Conservation (phyloP, 495 filamentous ascomycete genomes). For the Penicillium fimorum region DNA sequence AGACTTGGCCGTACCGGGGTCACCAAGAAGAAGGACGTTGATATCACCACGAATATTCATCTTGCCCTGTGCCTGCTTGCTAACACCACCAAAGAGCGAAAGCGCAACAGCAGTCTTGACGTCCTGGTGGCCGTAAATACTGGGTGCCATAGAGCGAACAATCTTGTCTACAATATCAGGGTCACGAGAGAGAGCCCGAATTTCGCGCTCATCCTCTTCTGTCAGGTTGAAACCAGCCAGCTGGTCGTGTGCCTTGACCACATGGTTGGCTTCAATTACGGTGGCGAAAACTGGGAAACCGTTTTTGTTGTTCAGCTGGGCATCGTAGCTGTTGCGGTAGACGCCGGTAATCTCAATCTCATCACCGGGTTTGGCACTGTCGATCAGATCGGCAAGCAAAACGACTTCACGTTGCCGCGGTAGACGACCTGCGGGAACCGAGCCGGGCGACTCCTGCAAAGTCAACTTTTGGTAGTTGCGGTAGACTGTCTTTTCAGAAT, state of each 20-base stretch:
- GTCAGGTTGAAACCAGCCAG: conserved; percentile 95
- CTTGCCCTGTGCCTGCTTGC: conserved; percentile 82
- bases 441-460: conserved; percentile 95
- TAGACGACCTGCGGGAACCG: conserved; percentile 92
- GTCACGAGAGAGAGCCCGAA: conserved; percentile 81
- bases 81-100: conserved; percentile 92
- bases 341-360: conserved; percentile 97
- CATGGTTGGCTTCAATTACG: conserved; percentile 94
- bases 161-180: conserved; percentile 94
- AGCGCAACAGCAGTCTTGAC: conserved; percentile 97
- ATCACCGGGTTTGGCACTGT: conserved; percentile 94
- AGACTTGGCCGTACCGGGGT: conserved; percentile 97
- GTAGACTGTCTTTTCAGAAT: conserved; percentile 98
- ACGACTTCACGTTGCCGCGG: conserved; percentile 95
- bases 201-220: conserved; percentile 91
- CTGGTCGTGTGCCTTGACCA: conserved; percentile 96
- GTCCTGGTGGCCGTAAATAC: conserved; percentile 95
- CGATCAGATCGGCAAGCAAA: conserved; percentile 95
- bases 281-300: conserved; percentile 99
- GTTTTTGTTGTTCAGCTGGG: conserved; percentile 96
- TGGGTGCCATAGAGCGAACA: conserved; percentile 89
- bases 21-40: conserved; percentile 94
- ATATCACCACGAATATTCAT: conserved; percentile 95
- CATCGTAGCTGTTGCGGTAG: conserved; percentile 98
- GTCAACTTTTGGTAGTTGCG: conserved; percentile 98